Base-by-base conservation (phyloP, 2,329 filamentous ascomycete species). In the Pestalotiopsis sp. region DNA sequence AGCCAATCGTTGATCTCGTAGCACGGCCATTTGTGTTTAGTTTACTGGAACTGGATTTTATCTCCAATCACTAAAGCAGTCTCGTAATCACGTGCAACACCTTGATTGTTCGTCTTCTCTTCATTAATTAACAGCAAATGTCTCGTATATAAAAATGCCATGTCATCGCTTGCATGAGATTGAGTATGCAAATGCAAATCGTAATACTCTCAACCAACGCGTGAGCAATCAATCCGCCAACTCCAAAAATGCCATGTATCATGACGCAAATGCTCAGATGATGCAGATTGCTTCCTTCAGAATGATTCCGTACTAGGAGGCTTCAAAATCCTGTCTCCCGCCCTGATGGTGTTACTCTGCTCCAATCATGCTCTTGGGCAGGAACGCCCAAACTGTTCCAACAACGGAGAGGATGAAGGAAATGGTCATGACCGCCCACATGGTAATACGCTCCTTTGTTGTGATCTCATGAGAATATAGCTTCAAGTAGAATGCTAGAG, bases 401-500 rank as follows among this genome's bases (percentile, higher is more conserved):
- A 95, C 79, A 20, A 91, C 74, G 13, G 93, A 95, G 77, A 98
- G 81, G 23, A 90, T 76, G 1, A 88, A 85, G 68, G 93, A 96
- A 13, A 93, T 75, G 4, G 89, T 78, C 76, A 98, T 90, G 73
- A 97, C 80, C 17, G 83, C 77, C 85, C 90, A 95, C 74, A 92
- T 90, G 59, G 92, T 72, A 4, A 88, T 78, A 74, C 88, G 90
- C 80, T 97, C 93, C 25, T 78, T 77, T 1, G 79, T 73, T 1
- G 85, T 82, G 60, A 98, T 88, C 70, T 95, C 90, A 64, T 89
- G 86, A 61, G 90, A 90, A 78, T 97, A 98, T 1, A 98, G 89
- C 81, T 95, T 97, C 68, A 98, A 82, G 77, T 98, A 94, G 77
- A 99, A 98, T 4, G 91, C 87, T 39, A 97, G 83, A 0, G 95